Evolutionary conservation across 1,284 basidiomycete genomes (phyloP).

Genomic region (Melanopsichium pennsylvanicum): DNA sequence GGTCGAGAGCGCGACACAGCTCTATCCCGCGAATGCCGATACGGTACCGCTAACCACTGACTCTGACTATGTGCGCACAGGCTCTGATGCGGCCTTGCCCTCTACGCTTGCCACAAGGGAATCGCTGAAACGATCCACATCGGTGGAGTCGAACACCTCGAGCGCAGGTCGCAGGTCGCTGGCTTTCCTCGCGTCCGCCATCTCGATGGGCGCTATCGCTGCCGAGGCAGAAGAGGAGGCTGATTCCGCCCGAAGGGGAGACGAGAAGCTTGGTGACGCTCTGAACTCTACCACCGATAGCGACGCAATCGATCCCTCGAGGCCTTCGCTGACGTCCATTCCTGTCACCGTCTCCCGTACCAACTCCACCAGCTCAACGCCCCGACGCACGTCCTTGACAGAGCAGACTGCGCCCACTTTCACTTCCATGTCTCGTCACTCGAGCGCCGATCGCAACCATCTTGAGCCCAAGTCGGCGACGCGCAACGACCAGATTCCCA

Average conservation of each 20-base stretch:
- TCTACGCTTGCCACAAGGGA: neutral
- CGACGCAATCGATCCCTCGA: neutral
- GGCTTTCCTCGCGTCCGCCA: conserved; percentile 42
- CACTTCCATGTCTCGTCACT: conserved; percentile 1
- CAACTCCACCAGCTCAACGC: neutral
- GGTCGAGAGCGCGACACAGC: neutral
- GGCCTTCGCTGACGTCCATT: neutral
- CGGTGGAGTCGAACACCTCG: conserved; percentile 35
- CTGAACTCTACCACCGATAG: neutral
- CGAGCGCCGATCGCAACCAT: conserved; percentile 11
- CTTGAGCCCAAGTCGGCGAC: conserved; percentile 35
- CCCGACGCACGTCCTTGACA: neutral
- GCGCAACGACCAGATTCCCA: conserved; percentile 26
- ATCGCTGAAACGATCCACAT: conserved; percentile 14
- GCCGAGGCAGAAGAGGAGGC: conserved; percentile 1
- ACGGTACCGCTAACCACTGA: conserved; percentile 1
- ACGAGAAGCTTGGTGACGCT: neutral
- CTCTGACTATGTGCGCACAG: neutral
- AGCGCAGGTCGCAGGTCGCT: conserved; percentile 24
- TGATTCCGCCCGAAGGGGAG: neutral
- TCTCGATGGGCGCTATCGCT: conserved; percentile 42
- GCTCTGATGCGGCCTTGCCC: neutral
- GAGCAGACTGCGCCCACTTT: neutral
- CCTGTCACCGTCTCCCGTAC: neutral
- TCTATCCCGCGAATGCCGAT: neutral